These are phyloP conservation scores for Cercospora zeina DNA, from an alignment of 2,329 filamentous ascomycete species.

Conservation along the genomic window DNA sequence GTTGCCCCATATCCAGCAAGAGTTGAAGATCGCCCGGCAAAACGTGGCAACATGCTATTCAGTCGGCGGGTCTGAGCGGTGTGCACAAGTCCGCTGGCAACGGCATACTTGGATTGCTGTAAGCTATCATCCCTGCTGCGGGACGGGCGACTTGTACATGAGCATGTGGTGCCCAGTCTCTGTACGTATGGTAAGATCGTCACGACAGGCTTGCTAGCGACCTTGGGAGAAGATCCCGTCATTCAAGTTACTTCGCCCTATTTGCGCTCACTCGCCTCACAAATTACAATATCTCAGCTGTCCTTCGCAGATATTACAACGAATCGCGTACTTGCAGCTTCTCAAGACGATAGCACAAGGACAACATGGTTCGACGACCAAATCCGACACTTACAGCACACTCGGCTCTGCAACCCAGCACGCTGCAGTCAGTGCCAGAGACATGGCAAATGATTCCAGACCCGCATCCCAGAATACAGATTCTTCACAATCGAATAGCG, in stretches of 20 bases:
- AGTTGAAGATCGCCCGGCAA: neutral
- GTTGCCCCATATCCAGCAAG: neutral
- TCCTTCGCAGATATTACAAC: neutral
- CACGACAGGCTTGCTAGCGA: neutral
- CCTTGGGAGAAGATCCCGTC: neutral
- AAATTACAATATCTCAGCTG: neutral
- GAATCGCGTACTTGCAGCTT: neutral
- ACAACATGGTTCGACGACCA: neutral
- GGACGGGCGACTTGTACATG: neutral
- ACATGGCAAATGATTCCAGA: neutral
- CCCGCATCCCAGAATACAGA: neutral
- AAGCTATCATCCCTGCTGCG: neutral
- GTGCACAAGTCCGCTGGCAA: neutral
- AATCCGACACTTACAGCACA: neutral
- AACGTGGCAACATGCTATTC: neutral
- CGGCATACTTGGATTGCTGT: neutral
- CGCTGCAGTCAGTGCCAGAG: neutral
- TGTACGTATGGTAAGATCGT: neutral
- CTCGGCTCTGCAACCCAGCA: neutral
- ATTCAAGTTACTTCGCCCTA: neutral
- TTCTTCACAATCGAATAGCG: neutral
- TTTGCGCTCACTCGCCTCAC: neutral
- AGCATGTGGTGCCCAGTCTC: neutral
- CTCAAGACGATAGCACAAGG: neutral
- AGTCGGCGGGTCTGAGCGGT: neutral